Percentiles rank a stretch among this genome's conserved stretches.
Evolutionary conservation across 2,329 filamentous ascomycete species (phyloP).

Genomic region (Colletotrichum musae): DNA sequence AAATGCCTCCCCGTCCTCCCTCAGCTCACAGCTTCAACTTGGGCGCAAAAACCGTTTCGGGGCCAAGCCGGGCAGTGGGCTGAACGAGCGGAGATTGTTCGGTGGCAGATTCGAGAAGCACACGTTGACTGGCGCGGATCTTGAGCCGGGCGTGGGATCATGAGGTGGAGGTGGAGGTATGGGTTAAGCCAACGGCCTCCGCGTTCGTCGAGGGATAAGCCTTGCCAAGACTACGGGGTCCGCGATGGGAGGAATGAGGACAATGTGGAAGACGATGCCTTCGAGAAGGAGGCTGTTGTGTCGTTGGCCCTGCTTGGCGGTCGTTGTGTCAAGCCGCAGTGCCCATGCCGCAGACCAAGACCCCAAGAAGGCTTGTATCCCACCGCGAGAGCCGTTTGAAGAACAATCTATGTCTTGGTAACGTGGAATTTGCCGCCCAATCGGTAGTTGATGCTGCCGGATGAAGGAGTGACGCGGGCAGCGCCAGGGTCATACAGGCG

Average conservation of each 20-base stretch:
- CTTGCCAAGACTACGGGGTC: conserved; percentile 1
- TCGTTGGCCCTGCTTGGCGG: not conserved
- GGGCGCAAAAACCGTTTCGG: conserved; percentile 1
- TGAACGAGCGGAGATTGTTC: conserved; percentile 1
- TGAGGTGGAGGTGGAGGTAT: not conserved
- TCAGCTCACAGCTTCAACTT: not conserved
- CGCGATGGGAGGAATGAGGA: not conserved
- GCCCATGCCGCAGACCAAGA: too few relatives aligned
- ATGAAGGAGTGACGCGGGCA: not conserved
- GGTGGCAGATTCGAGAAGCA: conserved; percentile 15
- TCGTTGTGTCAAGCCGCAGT: not conserved
- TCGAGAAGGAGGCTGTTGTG: conserved; percentile 3
- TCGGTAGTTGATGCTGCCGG: not conserved
- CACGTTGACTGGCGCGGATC: not conserved
- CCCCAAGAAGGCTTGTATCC: too few relatives aligned
- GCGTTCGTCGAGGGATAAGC: conserved; percentile 15
- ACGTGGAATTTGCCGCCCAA: not conserved
- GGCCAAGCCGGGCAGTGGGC: not conserved
- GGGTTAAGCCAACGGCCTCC: not conserved
- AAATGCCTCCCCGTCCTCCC: not conserved
- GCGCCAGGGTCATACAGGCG: not conserved
- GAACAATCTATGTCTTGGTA: not conserved
- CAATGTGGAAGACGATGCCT: not conserved
- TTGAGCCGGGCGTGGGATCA: conserved; percentile 10
- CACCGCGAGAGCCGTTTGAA: not conserved